Base-by-base conservation (phyloP, 768 basidiomycete genomes). In the Pulveroboletus ravenelii region DNA sequence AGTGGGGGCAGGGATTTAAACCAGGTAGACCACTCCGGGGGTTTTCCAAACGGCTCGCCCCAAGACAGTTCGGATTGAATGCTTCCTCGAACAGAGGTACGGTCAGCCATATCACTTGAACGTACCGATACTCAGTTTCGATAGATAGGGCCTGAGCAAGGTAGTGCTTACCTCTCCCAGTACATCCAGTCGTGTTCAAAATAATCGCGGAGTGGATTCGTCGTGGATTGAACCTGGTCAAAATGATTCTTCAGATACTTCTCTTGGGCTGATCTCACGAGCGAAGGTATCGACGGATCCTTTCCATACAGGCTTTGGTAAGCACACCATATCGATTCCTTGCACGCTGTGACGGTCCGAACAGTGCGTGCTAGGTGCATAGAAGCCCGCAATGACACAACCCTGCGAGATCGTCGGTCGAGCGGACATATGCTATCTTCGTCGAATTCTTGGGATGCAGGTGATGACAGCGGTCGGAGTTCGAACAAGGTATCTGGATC, bases 71-170 rank as follows among this genome's bases (percentile, higher is more conserved):
- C 72, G 4, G 72, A 66, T 41, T 67, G 65, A 27, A 87, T 68
- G 42, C 69, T 68, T 14, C 70, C 70, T 34, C 82, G 78, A 71
- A 87, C 78, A 42, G 76, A 74, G 39, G 85, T 82, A 12, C 87
- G 83, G 57, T 86, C 84, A 37, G 72, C 72, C 88, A 90, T 89
- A 54, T 90, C 87, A 55, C 87, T 89, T 51, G 18, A 52, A 52
- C 40, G 51, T 23, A 12, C 25, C 18, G 4, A 46, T 39, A 20
- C 35, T 54, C 44, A 59, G 54, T 31, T 50, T 51, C n/a, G 29
- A 32, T 6, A 55, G 40, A 43, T 14, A 15, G 17, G 12, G 23
- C 2, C 12, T 1, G 30, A 45, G 25, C 32, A 17, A 9, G 25
- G 17, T 4, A 13, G 10, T 14, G 65, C 82, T 62, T 42, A 89